Evolutionary conservation across 202 grass and related monocot genomes (phyloP), one percentile per base, ranked within the genome.

Genomic region (Alloteropsis angusta): DNA sequence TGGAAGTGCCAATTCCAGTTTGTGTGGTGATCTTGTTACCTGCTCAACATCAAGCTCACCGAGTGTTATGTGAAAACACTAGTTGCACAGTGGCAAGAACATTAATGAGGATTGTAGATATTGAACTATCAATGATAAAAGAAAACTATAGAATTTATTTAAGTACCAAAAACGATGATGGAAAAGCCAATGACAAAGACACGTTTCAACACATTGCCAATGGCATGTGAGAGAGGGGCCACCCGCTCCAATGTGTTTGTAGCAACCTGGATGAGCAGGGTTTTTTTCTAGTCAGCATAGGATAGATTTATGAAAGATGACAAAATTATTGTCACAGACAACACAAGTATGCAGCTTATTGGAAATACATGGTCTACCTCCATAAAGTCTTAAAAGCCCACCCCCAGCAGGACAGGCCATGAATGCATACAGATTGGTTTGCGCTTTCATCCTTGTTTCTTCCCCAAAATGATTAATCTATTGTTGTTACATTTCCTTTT

Each of bases 191-290:
- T 98, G 61, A 98, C 96, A 57, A 98, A 98, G 11, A 98, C 96
- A 88, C 96, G 93, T 89, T 98, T 98, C 83, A 98, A 86, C 72
- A 98, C 96, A 87, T 98, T 98, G 62, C 96, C 96, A 26, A 98
- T 92, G 15, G 96, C 96, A 74, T 99, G 96, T 25, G 96, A 96
- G 38, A 99, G 88, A 79, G 96, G 96, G 56, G 96, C 90, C 67
- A 99, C 96, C 50, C 96, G 81, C 72, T 99, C 96, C 86, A 99
- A 84, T 78, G 96, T 99, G 73, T 99, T 99, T 50, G 90, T 96
- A 60, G 96, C 96, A 75, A 99, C 9, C 96, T 99, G 84, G n/a
- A n/a, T n/a, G n/a, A n/a, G n/a, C n/a, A n/a, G n/a, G n/a, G n/a
- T n/a, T n/a, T n/a, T n/a, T n/a, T n/a, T n/a, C n/a, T n/a, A n/a